Conservation (phyloP, 768 basidiomycete genomes). For the Tremella mesenterica region DNA sequence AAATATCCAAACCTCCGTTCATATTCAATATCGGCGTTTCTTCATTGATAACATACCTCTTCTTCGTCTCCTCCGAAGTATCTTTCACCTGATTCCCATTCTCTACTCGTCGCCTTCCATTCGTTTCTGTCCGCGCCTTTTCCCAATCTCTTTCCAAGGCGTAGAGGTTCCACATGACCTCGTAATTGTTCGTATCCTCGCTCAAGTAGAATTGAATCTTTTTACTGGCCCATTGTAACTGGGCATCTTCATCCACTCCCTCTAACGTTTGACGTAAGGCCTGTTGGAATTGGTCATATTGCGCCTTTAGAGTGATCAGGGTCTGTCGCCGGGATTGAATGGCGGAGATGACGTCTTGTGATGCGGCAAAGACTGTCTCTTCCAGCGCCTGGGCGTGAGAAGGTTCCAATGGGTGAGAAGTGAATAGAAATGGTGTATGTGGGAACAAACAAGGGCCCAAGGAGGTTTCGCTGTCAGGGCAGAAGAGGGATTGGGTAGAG, state of each 20-base stretch:
- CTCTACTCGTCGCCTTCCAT: not conserved
- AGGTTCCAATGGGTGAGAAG: not conserved
- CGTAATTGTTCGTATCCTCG: constrained; percentile 21
- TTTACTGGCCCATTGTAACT: constrained; percentile 9
- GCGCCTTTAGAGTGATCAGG: constrained; percentile 1
- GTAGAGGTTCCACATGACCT: constrained; percentile 18
- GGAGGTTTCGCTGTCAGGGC: too few relatives aligned
- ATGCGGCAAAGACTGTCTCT: constrained; percentile 16
- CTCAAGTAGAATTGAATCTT: constrained; percentile 24
- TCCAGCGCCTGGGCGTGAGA: constrained; percentile 27
- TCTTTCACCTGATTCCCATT: not conserved
- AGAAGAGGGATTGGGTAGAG: too few relatives aligned
- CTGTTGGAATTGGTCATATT: constrained; percentile 1
- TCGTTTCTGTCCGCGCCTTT: not conserved
- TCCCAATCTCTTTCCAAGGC: constrained; percentile 5
- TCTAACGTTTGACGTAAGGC: constrained; percentile 15
- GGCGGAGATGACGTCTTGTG: constrained; percentile 11
- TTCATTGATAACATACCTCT: constrained; percentile 3
- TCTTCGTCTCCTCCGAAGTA: constrained; percentile 7
- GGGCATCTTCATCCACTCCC: constrained; percentile 20
- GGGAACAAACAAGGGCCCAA: too few relatives aligned
- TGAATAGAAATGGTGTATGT: too few relatives aligned
- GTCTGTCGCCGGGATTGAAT: not conserved
- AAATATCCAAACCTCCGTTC: constrained; percentile 1
- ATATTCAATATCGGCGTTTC: not conserved